phyloP scores from a whole-genome alignment of 371 early-diverging fungal genomes.

The Haplosporangium sp. region DNA sequence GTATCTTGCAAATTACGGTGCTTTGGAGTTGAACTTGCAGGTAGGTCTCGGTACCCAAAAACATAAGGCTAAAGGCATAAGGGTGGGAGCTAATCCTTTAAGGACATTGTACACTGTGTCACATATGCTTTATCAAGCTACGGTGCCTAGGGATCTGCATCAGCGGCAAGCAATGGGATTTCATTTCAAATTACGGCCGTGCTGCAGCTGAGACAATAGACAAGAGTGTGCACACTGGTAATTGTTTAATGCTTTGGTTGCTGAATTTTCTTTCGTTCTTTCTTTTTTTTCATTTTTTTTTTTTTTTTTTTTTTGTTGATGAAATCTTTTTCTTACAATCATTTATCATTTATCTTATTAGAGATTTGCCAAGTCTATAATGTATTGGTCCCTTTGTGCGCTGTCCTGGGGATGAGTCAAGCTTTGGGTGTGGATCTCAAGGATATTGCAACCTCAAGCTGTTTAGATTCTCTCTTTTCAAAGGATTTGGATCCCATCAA shows the following conservation, averaged over 20 bases:
- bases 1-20: conserved; percentile 20
- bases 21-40: conserved; percentile 35
- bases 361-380: conserved; percentile 47
- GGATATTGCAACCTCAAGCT: conserved; percentile 28
- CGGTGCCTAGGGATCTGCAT: conserved; percentile 41
- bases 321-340: background rate
- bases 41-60: conserved; percentile 4
- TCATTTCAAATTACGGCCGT: conserved; percentile 36
- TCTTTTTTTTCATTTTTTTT: no score
- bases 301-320: background rate
- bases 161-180: conserved; percentile 43
- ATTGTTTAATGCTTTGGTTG: background rate
- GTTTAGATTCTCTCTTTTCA: conserved; percentile 38
- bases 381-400: conserved; percentile 40
- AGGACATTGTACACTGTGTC: no score
- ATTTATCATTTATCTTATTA: background rate
- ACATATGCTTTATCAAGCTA: conserved; percentile 9
- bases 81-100: background rate
- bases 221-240: conserved; percentile 29
- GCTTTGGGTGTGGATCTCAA: conserved; percentile 31
- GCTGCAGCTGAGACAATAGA: conserved; percentile 25
- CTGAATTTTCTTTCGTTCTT: no score
- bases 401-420: conserved; percentile 24
- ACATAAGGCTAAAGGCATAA: background rate
- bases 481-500: conserved; percentile 31